Evolutionary conservation across 495 filamentous ascomycete species (phyloP).

Genomic region (Clavariopsis aquatica): DNA sequence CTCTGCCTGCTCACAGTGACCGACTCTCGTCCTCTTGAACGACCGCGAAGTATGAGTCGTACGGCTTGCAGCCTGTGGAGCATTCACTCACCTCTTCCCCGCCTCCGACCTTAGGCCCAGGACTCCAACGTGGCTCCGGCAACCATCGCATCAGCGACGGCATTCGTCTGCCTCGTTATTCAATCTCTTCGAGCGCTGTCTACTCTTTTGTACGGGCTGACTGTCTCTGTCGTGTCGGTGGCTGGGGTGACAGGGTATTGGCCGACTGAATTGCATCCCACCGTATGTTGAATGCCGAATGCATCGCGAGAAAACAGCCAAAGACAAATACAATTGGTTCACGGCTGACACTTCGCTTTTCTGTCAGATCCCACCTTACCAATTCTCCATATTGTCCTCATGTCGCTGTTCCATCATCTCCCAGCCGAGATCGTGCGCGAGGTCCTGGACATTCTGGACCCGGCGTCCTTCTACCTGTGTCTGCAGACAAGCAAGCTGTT

Average conservation of each 20-base stretch:
- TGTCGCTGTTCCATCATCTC: slow-evolving; percentile 17
- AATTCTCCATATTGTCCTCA: too few species aligned
- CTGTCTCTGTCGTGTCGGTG: too few species aligned
- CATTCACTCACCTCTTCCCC: background rate
- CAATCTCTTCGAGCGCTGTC: too few species aligned
- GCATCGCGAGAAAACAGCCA: too few species aligned
- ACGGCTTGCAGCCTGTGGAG: background rate
- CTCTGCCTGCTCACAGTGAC: background rate
- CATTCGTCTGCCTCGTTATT: too few species aligned
- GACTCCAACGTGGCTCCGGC: background rate
- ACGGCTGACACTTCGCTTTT: background rate
- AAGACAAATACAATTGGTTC: background rate
- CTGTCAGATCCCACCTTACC: too few species aligned
- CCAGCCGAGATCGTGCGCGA: slow-evolving; percentile 27
- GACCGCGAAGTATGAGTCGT: background rate
- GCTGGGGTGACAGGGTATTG: too few species aligned
- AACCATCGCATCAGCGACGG: background rate
- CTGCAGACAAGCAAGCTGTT: slow-evolving; percentile 26
- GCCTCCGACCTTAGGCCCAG: background rate
- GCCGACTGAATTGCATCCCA: too few species aligned
- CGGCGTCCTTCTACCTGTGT: slow-evolving; percentile 30
- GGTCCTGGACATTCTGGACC: slow-evolving; percentile 26
- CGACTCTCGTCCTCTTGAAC: background rate
- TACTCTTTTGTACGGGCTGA: too few species aligned
- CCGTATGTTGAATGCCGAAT: too few species aligned